These are phyloP conservation scores for Trypanosoma scelopori DNA, from an alignment of 208 protist genomes.

Conservation along the genomic window DNA sequence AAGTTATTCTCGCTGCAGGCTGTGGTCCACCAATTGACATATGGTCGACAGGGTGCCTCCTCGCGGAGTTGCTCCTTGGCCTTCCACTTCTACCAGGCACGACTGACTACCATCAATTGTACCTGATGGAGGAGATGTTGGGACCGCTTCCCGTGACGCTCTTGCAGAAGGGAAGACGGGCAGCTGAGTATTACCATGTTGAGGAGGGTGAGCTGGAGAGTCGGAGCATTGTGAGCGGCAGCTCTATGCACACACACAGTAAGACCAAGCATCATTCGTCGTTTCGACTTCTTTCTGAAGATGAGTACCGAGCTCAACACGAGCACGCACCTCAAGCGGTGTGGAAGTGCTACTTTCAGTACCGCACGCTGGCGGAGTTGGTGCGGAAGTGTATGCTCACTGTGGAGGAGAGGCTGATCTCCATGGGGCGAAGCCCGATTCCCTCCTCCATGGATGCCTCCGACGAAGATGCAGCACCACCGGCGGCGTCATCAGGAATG, in stretches of 20 bases:
- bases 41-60: constrained; percentile 97
- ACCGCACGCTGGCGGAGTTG: constrained; percentile 65
- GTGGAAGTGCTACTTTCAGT: constrained; percentile 65
- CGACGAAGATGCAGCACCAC: not conserved
- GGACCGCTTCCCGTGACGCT: constrained; percentile 78
- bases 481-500: not conserved
- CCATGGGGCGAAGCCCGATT: constrained; percentile 45
- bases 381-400: constrained; percentile 66
- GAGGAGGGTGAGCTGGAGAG: constrained; percentile 3
- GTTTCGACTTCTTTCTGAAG: constrained; percentile 25
- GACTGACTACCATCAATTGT: constrained; percentile 93
- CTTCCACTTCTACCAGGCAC: constrained; percentile 93
- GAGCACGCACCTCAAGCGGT: constrained; percentile 21
- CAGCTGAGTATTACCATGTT: constrained; percentile 49
- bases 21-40: constrained; percentile 95
- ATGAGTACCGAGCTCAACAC: constrained; percentile 31
- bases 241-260: not conserved
- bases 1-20: constrained; percentile 93
- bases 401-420: constrained; percentile 61
- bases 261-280: not conserved
- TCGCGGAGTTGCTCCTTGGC: constrained; percentile 94
- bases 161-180: constrained; percentile 43
- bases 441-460: constrained; percentile 18
- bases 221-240: not conserved
- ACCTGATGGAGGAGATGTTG: constrained; percentile 94